Base-by-base conservation (phyloP, 2,329 filamentous ascomycete species). In the Dactylellina drechsleri region DNA sequence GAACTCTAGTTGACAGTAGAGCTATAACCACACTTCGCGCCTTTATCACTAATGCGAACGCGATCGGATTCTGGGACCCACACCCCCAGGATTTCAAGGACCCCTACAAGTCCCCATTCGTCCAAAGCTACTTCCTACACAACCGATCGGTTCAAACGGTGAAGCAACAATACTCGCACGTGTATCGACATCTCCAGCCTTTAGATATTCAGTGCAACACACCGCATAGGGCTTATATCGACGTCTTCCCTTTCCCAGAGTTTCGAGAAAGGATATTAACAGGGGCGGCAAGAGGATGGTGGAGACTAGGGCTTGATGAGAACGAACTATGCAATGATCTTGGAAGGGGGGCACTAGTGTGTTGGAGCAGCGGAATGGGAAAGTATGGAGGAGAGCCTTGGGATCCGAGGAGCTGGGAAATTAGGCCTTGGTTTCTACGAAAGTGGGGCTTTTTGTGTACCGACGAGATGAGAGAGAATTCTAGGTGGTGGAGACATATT, bases 401-500 rank as follows among this genome's bases (percentile, higher is more conserved):
- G 71, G 54, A 75, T 36, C 58, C 71, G 2, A 68, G 45, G 23
- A 75, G 71, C 28, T 75, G 71, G 71, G 71, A 75, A 31, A 53
- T 65, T 1, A 56, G 60, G 16, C 71, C 64, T 3, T 75, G 71
- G 71, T 75, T 75, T 36, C 31, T 75, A 2, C 41, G 56, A 18
- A 75, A 75, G 16, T 75, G 71, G 71, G 43, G 40, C 1, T 36
- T 45, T 12, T 20, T 75, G 10, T 45, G 67, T 7, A 62, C 67
- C 18, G 71, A 75, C 31, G 71, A 75, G 10, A 15, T 75, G 36
- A 62, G 18, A 15, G 71, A 75, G 20, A 68, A 59, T 16, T 75
- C 71, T 1, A 67, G 47, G 10, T 68, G 60, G 65, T 75, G 71
- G 71, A 64, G 64, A 13, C 31, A 66, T 2, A 18, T 65, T 4